phyloP scores from a whole-genome alignment of 164 flowering plant species.

The Hamamelis virginiana region DNA sequence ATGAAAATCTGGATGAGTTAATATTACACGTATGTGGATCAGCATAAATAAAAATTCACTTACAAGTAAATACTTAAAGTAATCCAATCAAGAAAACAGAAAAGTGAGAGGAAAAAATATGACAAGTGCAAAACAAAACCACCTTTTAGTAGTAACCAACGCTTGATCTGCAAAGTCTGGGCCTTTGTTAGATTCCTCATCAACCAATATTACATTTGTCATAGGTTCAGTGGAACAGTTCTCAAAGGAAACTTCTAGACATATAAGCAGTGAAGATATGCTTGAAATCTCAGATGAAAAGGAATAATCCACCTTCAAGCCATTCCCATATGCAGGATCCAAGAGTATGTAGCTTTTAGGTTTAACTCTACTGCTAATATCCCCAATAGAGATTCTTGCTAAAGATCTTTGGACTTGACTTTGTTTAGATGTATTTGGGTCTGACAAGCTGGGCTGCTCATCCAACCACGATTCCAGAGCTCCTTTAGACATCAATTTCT shows the following conservation, averaged over 20 bases:
- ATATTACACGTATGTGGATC: too few species aligned
- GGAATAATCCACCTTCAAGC: constrained; percentile 72
- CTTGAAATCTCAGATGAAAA: constrained; percentile 79
- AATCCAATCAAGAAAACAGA: too few species aligned
- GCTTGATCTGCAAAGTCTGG: constrained; percentile 42
- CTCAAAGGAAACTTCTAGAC: constrained; percentile 59
- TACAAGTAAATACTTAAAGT: too few species aligned
- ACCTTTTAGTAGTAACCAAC: constrained; percentile 50
- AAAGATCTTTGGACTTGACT: constrained; percentile 38
- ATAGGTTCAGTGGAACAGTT: constrained; percentile 60
- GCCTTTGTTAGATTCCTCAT: constrained; percentile 53
- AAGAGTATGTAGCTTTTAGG: constrained; percentile 59
- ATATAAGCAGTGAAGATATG: constrained; percentile 59
- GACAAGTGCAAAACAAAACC: constrained; percentile 3
- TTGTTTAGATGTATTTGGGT: constrained; percentile 30
- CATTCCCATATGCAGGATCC: constrained; percentile 80
- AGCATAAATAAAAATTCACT: too few species aligned
- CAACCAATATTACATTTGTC: constrained; percentile 46
- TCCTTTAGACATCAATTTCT: constrained; percentile 61
- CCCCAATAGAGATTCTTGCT: constrained; percentile 70
- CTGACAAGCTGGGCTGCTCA: constrained; percentile 57
- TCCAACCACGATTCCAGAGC: constrained; percentile 86
- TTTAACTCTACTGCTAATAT: constrained; percentile 49
- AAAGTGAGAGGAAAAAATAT: too few species aligned
- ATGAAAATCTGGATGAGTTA: too few species aligned